Evolutionary conservation across 2,329 filamentous ascomycete species (phyloP).

Genomic region (Scytalidium sp.): DNA sequence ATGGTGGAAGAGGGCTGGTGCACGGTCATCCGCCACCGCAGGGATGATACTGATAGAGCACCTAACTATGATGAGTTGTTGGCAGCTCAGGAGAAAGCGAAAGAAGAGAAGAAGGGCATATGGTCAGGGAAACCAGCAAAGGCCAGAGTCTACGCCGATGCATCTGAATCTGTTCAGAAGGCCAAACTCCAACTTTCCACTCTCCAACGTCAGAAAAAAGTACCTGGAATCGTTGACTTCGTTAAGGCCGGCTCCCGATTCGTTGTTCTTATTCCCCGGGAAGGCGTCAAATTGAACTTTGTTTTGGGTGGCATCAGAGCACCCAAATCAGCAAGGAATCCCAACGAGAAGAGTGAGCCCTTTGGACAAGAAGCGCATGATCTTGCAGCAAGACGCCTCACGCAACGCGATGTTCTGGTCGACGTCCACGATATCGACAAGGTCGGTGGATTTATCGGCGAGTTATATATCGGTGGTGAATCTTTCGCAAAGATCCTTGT

Average conservation of each 20-base stretch:
- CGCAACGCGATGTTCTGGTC: slow-evolving; percentile 94
- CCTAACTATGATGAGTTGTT: slow-evolving; percentile 90
- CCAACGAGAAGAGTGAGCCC: slow-evolving; percentile 80
- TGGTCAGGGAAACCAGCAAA: slow-evolving; percentile 90
- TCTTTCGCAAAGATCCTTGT: slow-evolving; percentile 92
- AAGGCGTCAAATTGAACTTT: slow-evolving; percentile 91
- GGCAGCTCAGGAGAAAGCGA: slow-evolving; percentile 76
- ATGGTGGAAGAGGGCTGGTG: slow-evolving; percentile 93
- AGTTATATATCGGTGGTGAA: slow-evolving; percentile 89
- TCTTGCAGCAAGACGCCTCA: slow-evolving; percentile 80
- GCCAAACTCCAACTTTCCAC: slow-evolving; percentile 90
- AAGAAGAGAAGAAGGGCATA: slow-evolving; percentile 88
- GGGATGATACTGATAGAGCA: slow-evolving; percentile 91
- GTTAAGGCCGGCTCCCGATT: slow-evolving; percentile 97
- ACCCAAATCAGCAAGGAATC: slow-evolving; percentile 76
- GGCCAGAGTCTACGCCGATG: slow-evolving; percentile 78
- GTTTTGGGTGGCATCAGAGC: slow-evolving; percentile 91
- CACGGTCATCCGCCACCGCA: slow-evolving; percentile 90
- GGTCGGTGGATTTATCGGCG: slow-evolving; percentile 94
- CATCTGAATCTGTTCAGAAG: slow-evolving; percentile 89
- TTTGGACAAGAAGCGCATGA: slow-evolving; percentile 95
- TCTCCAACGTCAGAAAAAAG: slow-evolving; percentile 85
- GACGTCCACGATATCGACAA: slow-evolving; percentile 95
- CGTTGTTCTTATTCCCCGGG: slow-evolving; percentile 84
- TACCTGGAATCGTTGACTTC: slow-evolving; percentile 92